Evolutionary conservation across 2,329 filamentous ascomycete genomes (phyloP), one percentile per base, ranked within the genome.

Genomic region (Arthroderma uncinatum): DNA sequence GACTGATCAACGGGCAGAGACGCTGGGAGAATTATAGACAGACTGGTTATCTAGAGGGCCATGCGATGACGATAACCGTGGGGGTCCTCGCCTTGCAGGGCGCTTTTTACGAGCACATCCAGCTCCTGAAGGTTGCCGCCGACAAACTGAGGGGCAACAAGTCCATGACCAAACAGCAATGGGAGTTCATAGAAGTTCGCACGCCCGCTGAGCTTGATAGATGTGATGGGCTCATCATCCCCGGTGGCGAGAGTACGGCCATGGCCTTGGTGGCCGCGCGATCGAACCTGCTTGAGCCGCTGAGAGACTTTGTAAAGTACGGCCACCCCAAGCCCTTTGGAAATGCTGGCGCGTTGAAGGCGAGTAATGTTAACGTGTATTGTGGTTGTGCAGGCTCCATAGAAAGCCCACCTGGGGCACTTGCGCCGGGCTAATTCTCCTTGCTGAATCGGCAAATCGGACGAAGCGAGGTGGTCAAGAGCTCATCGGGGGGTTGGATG

Each of bases 351-450:
- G 12, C 9, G 58, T 54, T 28, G 44, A 25, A 60, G 57, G 64
- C 57, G 61, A 57, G 57, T 58, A 25, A 47, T 59, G 60, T 62
- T 61, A 59, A 62, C 57, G 47, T 55, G 34, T 9, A 30, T 57
- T 60, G 10, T 48, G n/a, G n/a, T n/a, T 37, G 23, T 60, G 40
- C 62, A 92, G 88, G 67, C 76, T 87, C 40, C 76, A 82, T 55
- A 82, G 86, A 63, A 90, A 87, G 64, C 91, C 91, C 9, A 88
- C 87, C 23, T 98, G 92, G 92, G 93, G 93, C 57, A 97, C 93
- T 19, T 98, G 93, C 70, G 93, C 93, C 10, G 93, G 93, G 8
- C 80, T 97, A 58, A 96, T 98, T 64, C 76, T 97, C 53, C 83
- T 98, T 53, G 86, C 90, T 1, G 87, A 95, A 66, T 84, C 86